Base-by-base conservation (phyloP, 306 rosid genomes). In the Boehmeria nivea region DNA sequence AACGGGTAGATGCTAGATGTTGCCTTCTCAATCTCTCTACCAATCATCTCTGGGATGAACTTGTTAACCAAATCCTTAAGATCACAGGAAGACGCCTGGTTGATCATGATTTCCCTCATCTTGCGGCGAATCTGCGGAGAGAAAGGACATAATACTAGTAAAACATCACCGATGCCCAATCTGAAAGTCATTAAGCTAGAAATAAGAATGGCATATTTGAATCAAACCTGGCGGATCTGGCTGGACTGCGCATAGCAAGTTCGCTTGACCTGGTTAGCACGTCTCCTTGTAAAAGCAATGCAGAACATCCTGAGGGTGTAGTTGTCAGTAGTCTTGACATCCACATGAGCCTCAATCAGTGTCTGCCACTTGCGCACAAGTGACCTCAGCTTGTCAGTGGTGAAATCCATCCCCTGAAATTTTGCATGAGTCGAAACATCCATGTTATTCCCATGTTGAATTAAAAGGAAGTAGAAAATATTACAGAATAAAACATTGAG, bases 101-200 rank as follows among this genome's bases (percentile, higher is more conserved):
- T 83, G 16, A 68, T 12, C 95, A 86, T 89, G 23, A 89, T 82
- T 63, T 89, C 97, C 34, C 84, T 76, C 97, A 89, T 89, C 83
- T 89, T 89, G 46, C 83, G 61, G 3, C 95, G 90, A 45, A 89
- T 89, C 97, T 89, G 76, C 37, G 15, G n/a, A 24, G 17, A 52
- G 15, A 10, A 50, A n/a, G 12, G 1, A 47, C 21, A 24, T 0
- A 15, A 43, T 21, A 36, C 3, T 6, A n/a, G n/a, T n/a, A n/a
- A n/a, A n/a, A n/a, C n/a, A n/a, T n/a, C n/a, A n/a, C n/a, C n/a
- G 20, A 14, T 9, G 28, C 28, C 24, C 0, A 51, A 20, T 5
- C 6, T n/a, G 16, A 22, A 46, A 43, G 20, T 43, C 38, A 33
- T 33, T 11, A 33, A 11, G 7, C 15, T 0, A 40, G 8, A 40